Base-by-base conservation (phyloP, 1,284 basidiomycete species). In the Violaceomyces palustris region DNA sequence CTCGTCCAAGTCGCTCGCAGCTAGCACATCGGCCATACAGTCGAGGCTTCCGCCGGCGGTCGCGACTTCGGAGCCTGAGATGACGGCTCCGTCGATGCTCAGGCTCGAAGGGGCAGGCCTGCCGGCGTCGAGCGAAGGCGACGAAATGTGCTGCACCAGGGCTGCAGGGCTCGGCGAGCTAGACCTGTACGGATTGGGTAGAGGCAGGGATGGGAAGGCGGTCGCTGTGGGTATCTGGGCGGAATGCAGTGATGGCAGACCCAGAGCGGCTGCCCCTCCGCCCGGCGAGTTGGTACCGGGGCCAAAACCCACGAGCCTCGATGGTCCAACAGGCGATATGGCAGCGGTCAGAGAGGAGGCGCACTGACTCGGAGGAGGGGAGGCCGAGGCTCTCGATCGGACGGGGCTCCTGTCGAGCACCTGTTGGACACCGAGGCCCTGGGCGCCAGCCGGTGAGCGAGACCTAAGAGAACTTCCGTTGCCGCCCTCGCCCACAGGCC, bases 1-100 rank as follows among this genome's bases (percentile, higher is more conserved):
- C 33, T 60, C 52, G 17, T 60, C 57, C 5, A 52, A 51, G 31
- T 60, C 52, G 43, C 55, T 48, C 4, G 51, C 57, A 1, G 42
- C 57, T 14, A 60, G 28, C 17, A 55, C 69, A 19, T 70, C 67
- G 10, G 67, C 61, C 6, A 72, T 52, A 9, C 54, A 63, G 32
- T 57, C 67, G 17, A 72, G 51, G 21, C 61, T 64, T 40, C 60
- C 60, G 12, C 59, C 52, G 17, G 54, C 32, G 7, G 54, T 65
- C 18, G 69, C 69, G 1, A 58, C 57, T 19, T 65, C 59, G 33
- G 56, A 47, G 8, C 55, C 60, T 3, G 58, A 50, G 37, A 72
- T 69, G 45, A 72, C 49, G 22, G 69, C 69, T n/a, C 69, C 69
- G 30, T 72, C 69, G 42, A 72, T 68, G 36, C 65, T 68, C 41